A percentile compares a stretch with the other conserved stretches of the same genome.
Evolutionary conservation across 2,329 filamentous ascomycete genomes (phyloP).

Genomic region (Cyclaneusma minus): DNA sequence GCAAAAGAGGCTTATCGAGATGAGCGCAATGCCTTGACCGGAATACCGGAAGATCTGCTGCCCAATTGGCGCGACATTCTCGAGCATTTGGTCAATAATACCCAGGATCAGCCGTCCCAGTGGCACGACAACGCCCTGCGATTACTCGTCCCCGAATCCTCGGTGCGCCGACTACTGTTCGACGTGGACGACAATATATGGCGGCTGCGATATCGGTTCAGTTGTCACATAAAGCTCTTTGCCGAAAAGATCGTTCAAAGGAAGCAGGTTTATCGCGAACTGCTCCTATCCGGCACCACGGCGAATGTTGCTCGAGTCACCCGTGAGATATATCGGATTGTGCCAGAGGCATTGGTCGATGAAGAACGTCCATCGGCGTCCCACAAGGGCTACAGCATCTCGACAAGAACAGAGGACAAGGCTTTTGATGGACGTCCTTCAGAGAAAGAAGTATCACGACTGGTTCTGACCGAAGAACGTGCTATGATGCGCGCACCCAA

Average conservation of each 20-base stretch:
- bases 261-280: slow-evolving; percentile 1
- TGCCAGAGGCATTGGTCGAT: no score
- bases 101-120: slow-evolving; percentile 6
- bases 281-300: slow-evolving; percentile 11
- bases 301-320: no score
- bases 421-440: no score
- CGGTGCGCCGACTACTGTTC: slow-evolving; percentile 4
- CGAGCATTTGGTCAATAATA: slow-evolving; percentile 6
- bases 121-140: slow-evolving; percentile 10
- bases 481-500: slow-evolving; percentile 4
- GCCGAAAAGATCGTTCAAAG: no score
- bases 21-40: no score
- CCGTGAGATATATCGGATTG: no score
- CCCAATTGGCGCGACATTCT: slow-evolving; percentile 12
- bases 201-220: slow-evolving; percentile 8
- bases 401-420: no score
- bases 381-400: no score
- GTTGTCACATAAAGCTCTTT: no score
- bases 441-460: no score
- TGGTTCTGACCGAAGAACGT: slow-evolving; percentile 1
- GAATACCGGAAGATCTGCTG: no score
- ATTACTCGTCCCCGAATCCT: slow-evolving; percentile 6
- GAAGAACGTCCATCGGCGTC: no score
- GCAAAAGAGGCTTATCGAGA: not conserved
- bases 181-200: slow-evolving; percentile 11